Evolutionary conservation across 2,329 filamentous ascomycete species (phyloP).

Genomic region (Neodidymelliopsis sp.): DNA sequence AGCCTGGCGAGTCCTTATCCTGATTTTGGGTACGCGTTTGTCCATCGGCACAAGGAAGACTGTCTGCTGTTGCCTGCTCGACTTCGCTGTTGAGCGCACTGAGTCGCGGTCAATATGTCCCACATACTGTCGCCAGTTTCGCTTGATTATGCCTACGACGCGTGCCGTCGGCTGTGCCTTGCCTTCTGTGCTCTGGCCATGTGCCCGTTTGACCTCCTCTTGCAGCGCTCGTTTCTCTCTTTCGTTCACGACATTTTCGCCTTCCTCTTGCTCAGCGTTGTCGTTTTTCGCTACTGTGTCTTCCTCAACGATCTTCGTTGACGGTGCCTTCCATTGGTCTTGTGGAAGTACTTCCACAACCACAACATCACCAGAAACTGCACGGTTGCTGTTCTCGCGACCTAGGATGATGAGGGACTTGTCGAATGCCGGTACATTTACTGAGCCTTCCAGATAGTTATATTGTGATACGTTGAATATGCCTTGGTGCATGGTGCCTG

Average conservation of each 20-base stretch:
- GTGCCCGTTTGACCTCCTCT: slow-evolving; percentile 87
- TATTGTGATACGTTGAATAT: slow-evolving; percentile 96
- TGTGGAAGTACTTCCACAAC: slow-evolving; percentile 92
- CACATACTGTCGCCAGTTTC: slow-evolving; percentile 98
- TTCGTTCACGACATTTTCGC: slow-evolving; percentile 79
- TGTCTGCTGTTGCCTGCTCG: slow-evolving; percentile 85
- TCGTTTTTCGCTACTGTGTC: slow-evolving; percentile 91
- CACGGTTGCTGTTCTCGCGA: slow-evolving; percentile 93
- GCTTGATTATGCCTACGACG: slow-evolving; percentile 90
- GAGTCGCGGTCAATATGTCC: slow-evolving; percentile 92
- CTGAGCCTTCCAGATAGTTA: slow-evolving; percentile 94
- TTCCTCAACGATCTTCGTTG: slow-evolving; percentile 94
- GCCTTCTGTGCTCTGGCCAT: slow-evolving; percentile 77
- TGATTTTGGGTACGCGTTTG: slow-evolving; percentile 95
- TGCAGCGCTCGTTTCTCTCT: slow-evolving; percentile 86
- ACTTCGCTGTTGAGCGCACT: slow-evolving; percentile 73
- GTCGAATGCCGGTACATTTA: slow-evolving; percentile 88
- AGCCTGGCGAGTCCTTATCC: slow-evolving; percentile 88
- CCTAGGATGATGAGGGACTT: slow-evolving; percentile 88
- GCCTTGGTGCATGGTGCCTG: slow-evolving; percentile 88
- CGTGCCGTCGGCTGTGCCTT: slow-evolving; percentile 87
- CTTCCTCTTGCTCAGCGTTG: slow-evolving; percentile 83
- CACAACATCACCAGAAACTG: slow-evolving; percentile 89
- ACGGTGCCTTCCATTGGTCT: slow-evolving; percentile 96
- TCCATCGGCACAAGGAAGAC: slow-evolving; percentile 98